Evolutionary conservation across 1,284 basidiomycete genomes (phyloP), one percentile per base, ranked within the genome.

Genomic region (Inonotus hispidus): DNA sequence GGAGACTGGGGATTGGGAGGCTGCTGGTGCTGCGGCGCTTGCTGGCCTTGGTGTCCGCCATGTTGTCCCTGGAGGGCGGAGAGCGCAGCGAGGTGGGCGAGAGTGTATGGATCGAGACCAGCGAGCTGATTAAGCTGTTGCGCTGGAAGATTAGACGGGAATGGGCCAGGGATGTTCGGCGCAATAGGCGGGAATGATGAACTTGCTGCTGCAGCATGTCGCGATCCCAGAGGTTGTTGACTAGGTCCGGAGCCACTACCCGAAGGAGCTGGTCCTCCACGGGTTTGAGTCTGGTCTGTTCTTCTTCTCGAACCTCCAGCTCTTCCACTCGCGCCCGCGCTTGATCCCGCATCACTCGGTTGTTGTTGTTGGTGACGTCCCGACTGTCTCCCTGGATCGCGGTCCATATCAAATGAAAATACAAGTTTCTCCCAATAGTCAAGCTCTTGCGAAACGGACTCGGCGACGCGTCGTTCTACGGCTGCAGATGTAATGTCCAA

Each of bases 391-490:
- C 50, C 50, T 7, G 45, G 35, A 8, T 60, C 58, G 19, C 63
- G 63, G 4, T 64, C 63, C 63, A 64, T 64, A 25, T 63, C 62
- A 49, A 64, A 64, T 16, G 63, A 64, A 38, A 64, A 64, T 7
- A 64, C 63, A 35, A 64, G 45, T 14, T 56, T 57, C 56, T 64
- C 63, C 63, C 63, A 64, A 25, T 58, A 58, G 45, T 54, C 55
- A 23, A 64, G 63, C 32, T 64, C 63, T 38, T 58, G 54, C 7
- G 49, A 25, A 29, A 63, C 54, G 21, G 58, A 60, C 32, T 53
- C 50, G 32, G 60, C 60, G 37, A 53, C 27, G 25, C 5, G 14
- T 32, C 23, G 38, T 59, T 59, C 58, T 14, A 32, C 32, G 3
- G 47, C n/a, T 16, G 35, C 49, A 59, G 49, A 25, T 8, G 49